Base-by-base conservation (phyloP, 345 rosid genomes). In the Eucalyptus urophylla region DNA sequence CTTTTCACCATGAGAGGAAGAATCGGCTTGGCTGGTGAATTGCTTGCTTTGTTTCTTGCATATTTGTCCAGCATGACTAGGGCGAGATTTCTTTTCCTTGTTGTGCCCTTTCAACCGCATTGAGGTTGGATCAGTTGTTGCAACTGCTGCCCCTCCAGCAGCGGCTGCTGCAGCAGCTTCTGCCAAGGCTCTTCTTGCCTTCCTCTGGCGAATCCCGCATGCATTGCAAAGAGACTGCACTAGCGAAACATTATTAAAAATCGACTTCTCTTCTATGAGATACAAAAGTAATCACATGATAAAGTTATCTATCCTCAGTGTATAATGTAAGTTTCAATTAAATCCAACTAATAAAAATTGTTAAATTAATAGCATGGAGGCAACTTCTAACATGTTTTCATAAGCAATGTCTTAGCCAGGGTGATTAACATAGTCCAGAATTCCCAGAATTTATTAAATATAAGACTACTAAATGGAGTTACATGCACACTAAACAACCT, bases 211-310 rank as follows among this genome's bases (percentile, higher is more conserved):
- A 89, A 97, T 97, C 88, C 99, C 99, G 76, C 98, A 97, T 15
- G 99, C 99, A 88, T 97, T 97, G 93, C 99, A 97, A 62, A 97
- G 98, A 43, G 99, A 94, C 99, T 97, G 95, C 88, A 90, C 56
- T 56, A 88, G 21, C n/a, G 15, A 17, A 11, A 21, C 65, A n/a
- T 43, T 24, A 76, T 25, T 1, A 17, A 21, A 19, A 60, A 60
- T n/a, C 5, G 47, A 76, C 27, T 72, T 72, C 15, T 40, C 27
- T 76, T 37, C 45, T 21, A 37, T 40, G 47, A 10, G 45, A 76
- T 37, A 37, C 47, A 37, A 76, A 76, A 76, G 83, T 40, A 19
- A 76, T 21, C 27, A 37, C 45, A 11, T 76, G 47, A 76, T 4
- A 9, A 37, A 76, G 47, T 72, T 37, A 19, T 37, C 81, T 37